Conservation (phyloP, 192 early-diverging fungal genomes). For the Pecoramyces ruminantium region DNA sequence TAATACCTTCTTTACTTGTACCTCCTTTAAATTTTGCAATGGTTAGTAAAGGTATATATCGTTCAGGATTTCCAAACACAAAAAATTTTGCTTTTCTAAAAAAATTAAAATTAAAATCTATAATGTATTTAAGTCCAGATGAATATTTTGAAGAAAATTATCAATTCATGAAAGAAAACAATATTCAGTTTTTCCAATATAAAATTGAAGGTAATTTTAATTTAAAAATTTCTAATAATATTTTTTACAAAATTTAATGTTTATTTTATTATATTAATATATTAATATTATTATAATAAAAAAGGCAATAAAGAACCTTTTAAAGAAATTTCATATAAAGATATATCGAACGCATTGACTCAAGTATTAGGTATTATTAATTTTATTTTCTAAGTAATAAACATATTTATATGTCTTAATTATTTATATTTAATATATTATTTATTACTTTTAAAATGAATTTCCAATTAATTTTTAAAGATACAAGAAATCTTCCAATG, state of each 20-base stretch:
- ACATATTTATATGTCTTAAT: no score
- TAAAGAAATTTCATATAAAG: not conserved
- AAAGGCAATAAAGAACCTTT: not conserved
- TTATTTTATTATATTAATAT: no score
- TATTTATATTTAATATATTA: no score
- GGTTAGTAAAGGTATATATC: not conserved
- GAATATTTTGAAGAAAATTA: not conserved
- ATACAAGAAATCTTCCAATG: not conserved
- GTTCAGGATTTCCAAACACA: not conserved
- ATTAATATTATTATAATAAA: not conserved
- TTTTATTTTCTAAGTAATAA: no score
- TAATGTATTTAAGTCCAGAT: not conserved
- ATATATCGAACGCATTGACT: not conserved
- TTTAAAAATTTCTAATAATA: no score
- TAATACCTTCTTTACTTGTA: not conserved
- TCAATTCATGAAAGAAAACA: not conserved
- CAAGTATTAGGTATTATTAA: not conserved
- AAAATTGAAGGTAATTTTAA: not conserved
- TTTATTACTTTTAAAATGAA: no score
- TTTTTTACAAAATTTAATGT: no score
- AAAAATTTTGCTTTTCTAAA: not conserved
- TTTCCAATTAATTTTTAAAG: not conserved
- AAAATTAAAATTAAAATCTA: not conserved
- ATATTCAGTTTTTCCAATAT: not conserved
- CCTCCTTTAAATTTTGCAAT: not conserved